Percentiles rank a stretch among this genome's conserved stretches.
Evolutionary conservation across 495 filamentous ascomycete genomes (phyloP).

Genomic region (Letharia lupina): DNA sequence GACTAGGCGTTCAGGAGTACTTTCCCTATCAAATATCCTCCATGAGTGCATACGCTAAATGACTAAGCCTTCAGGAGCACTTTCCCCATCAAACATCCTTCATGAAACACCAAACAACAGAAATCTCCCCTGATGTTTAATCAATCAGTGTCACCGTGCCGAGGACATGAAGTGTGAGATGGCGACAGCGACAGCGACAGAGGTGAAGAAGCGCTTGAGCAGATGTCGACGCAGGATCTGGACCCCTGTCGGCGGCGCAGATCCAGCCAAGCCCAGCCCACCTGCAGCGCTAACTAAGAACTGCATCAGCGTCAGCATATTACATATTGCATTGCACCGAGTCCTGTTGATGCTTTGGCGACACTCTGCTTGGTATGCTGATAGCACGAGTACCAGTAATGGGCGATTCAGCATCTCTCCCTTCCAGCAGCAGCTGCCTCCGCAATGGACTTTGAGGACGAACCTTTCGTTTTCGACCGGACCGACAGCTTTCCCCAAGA

Average conservation of each 20-base stretch:
- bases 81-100: no score
- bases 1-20: no score
- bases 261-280: background rate
- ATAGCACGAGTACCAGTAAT: background rate
- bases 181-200: background rate
- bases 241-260: background rate
- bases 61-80: no score
- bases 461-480: conserved; percentile 6
- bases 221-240: background rate
- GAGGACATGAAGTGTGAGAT: background rate
- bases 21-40: no score
- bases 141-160: background rate
- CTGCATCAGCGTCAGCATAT: conserved; percentile 11
- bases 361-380: background rate
- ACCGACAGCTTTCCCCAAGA: conserved; percentile 10
- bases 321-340: background rate
- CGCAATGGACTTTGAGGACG: conserved; percentile 10
- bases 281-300: conserved; percentile 8
- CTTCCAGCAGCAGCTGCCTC: background rate
- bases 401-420: background rate
- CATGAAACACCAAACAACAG: no score
- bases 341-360: background rate
- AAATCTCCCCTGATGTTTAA: no score
- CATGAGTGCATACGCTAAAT: no score
- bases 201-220: background rate